Evolutionary conservation across 164 flowering plant species (phyloP).

Genomic region (Berberis thunbergii): DNA sequence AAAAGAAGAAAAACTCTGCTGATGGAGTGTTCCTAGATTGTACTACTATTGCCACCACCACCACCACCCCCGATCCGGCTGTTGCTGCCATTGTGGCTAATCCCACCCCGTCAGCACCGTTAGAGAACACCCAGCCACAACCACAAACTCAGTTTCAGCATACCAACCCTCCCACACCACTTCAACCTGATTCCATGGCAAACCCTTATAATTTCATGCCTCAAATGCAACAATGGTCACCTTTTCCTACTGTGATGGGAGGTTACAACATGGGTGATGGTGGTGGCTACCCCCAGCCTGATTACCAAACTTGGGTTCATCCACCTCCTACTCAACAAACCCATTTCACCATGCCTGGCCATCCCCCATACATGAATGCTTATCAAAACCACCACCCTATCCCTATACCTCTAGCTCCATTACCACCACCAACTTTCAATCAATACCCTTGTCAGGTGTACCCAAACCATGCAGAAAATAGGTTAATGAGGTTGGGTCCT

Average conservation of each 20-base stretch:
- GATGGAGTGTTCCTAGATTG: too few relatives aligned
- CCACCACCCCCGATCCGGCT: too few relatives aligned
- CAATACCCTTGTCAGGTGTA: constrained; percentile 29
- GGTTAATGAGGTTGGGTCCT: constrained; percentile 42
- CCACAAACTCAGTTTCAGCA: constrained; percentile 1
- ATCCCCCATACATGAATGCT: constrained; percentile 17
- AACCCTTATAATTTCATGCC: too few relatives aligned
- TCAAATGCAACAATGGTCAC: too few relatives aligned
- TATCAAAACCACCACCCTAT: constrained; percentile 15
- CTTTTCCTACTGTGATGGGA: too few relatives aligned
- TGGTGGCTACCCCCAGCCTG: not conserved
- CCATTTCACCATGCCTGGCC: constrained; percentile 5
- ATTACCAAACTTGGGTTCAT: constrained; percentile 29
- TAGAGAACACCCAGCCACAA: constrained; percentile 2
- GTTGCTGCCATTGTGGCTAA: too few relatives aligned
- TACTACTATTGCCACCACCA: too few relatives aligned
- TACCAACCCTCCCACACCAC: constrained; percentile 9
- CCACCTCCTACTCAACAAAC: not conserved
- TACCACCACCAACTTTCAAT: constrained; percentile 10
- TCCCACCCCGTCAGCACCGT: too few relatives aligned
- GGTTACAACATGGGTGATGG: too few relatives aligned
- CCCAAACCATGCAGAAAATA: constrained; percentile 31
- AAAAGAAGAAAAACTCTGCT: constrained; percentile 24
- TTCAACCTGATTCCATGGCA: too few relatives aligned
- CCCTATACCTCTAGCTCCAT: constrained; percentile 1